Evolutionary conservation across 768 basidiomycete species (phyloP), one percentile per base, ranked within the genome.

Genomic region (Dentipellis sp.): DNA sequence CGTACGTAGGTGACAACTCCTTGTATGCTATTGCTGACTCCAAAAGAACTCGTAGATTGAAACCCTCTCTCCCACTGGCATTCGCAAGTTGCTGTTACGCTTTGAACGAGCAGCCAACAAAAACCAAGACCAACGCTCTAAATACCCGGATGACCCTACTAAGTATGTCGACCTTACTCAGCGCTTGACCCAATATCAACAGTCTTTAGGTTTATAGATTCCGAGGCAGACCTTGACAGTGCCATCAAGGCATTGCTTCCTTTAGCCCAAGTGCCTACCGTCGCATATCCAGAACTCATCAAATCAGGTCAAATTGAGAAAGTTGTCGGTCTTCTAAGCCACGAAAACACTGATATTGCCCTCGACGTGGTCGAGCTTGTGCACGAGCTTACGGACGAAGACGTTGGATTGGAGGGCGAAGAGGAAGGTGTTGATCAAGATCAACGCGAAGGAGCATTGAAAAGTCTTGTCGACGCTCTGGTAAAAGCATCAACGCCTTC

Each of bases 301-400:
- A 81, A 81, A 45, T 85, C 87, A 5, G 90, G 87, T 36, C 75
- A 84, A 16, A 72, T 93, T 14, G 66, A 76, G 35, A 73, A 84
- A 23, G 77, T 98, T 50, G 79, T 90, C 56, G 93, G 89, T 34
- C 79, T 99, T 50, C 81, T 99, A 55, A 90, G 84, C 56, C 94
- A 99, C 67, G 97, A 99, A 70, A 99, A 99, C 67, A 79, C 86
- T 49, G 97, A 99, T 71, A 97, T 99, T 58, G 89, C 90, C n/a
- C 89, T 98, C 54, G 94, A 97, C 62, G 88, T 92, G 35, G 84
- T 98, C 37, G 91, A 94, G 66, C 79, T 95, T 17, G 75, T 99
- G 5, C 86, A 93, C 63, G 97, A 99, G 69, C 78, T 97, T 58
- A 95, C 94, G 1, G 97, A 99, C 62, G 97, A 98, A 69, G 95